A percentile compares a stretch with the other conserved stretches of the same genome.
Evolutionary conservation across 371 early-diverging fungal genomes (phyloP).

Genomic region (Mucor irregularis): DNA sequence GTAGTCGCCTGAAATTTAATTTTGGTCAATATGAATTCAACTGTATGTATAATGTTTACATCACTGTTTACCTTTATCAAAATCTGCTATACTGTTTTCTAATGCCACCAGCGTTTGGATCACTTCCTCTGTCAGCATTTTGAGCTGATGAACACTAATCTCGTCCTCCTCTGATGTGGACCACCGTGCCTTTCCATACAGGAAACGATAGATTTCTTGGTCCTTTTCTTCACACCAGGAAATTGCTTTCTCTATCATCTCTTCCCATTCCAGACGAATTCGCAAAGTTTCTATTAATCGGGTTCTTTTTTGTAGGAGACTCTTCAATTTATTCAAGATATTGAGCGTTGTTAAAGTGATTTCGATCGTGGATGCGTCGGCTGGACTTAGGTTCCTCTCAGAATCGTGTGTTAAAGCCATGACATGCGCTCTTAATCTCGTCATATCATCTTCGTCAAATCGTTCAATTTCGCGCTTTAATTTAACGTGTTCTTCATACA

Average conservation of each 20-base stretch:
- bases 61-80: conserved; percentile 17
- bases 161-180: conserved; percentile 2
- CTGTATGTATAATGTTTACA: neutral
- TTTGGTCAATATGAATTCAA: neutral
- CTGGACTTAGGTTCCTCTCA: conserved; percentile 36
- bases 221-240: conserved; percentile 15
- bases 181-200: conserved; percentile 21
- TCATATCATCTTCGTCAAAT: conserved; percentile 55
- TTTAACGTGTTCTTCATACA: conserved; percentile 39
- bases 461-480: conserved; percentile 47
- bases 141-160: conserved; percentile 1
- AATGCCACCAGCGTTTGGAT: conserved; percentile 18
- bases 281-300: conserved; percentile 21
- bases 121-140: conserved; percentile 20
- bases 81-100: conserved; percentile 29
- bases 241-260: conserved; percentile 2
- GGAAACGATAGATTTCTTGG: conserved; percentile 10
- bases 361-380: conserved; percentile 52
- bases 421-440: conserved; percentile 49
- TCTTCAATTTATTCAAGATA: conserved; percentile 33
- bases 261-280: conserved; percentile 39
- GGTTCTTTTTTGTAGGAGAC: conserved; percentile 19
- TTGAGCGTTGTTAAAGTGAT: conserved; percentile 43
- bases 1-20: conserved; percentile 11
- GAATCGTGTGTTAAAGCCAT: conserved; percentile 30